Base-by-base conservation (phyloP, 2,329 filamentous ascomycete species). In the Amylocarpus encephaloides region DNA sequence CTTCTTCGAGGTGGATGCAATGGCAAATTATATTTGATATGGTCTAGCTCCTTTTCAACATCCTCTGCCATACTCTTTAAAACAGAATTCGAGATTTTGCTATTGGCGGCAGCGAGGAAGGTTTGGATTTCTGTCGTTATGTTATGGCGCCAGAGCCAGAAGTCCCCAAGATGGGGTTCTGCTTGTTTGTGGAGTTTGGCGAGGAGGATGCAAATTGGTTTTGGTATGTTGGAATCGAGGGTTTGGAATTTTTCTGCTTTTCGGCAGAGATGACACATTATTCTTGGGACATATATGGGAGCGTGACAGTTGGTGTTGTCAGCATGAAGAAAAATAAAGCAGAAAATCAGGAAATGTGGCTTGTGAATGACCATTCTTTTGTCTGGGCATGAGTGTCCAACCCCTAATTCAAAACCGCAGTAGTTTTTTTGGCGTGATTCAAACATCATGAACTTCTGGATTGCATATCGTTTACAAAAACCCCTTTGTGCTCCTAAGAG, bases 191-290 rank as follows among this genome's bases (percentile, higher is more conserved):
- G 46, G 2, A 48, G 32, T 34, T 34, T 34, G 1, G 19, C 15
- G 2, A 48, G 38, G 10, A 48, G 46, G 5, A 18, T 12, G 16
- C 18, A 43, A 4, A 34, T 42, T 26, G 18, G 29, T 29, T 48
- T 42, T 10, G 13, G 1, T 7, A 35, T 10, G 16, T 18, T 5
- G 10, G 30, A 13, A 9, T 30, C 29, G 13, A 16, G 6, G 16
- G 26, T 26, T 5, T 35, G 2, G 6, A 48, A 16, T 4, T n/a
- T 12, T 9, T 36, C 15, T 18, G 42, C 29, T 11, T 33, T 35
- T 6, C 12, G 11, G 30, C 46, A 48, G 29, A 42, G 29, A 30
- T 48, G 36, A 26, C 46, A 48, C 46, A 48, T 48, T 15, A n/a
- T n/a, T n/a, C 22, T 26, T 26, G 22, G 22, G 7, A 26, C 22